Conservation (phyloP, 108 stramenopile species). For the Hondaea fermentalgiana region DNA sequence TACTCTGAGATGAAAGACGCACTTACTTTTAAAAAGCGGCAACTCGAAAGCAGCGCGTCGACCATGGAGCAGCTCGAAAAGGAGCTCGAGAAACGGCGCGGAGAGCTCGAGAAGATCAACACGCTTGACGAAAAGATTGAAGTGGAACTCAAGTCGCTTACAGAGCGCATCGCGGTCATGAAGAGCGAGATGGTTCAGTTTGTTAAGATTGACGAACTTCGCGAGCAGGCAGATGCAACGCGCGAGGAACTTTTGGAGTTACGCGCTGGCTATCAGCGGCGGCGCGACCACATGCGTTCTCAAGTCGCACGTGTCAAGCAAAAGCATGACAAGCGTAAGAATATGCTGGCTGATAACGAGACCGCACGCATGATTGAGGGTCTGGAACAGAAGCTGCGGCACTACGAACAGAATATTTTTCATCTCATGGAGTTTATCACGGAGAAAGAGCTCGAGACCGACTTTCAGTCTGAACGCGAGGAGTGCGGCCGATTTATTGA, state of each 20-base stretch:
- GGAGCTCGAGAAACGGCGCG: slow-evolving; percentile 45
- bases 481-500: slow-evolving; percentile 11
- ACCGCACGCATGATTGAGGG: slow-evolving; percentile 25
- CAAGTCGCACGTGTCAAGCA: slow-evolving; percentile 32
- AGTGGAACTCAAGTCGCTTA: slow-evolving; percentile 39
- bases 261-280: slow-evolving; percentile 23
- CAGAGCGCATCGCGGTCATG: slow-evolving; percentile 43
- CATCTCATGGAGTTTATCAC: slow-evolving; percentile 44
- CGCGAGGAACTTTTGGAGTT: slow-evolving; percentile 33
- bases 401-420: slow-evolving; percentile 53
- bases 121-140: slow-evolving; percentile 42
- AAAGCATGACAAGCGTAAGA: background rate
- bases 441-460: slow-evolving; percentile 49
- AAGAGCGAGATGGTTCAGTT: slow-evolving; percentile 44
- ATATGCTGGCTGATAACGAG: background rate
- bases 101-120: slow-evolving; percentile 51
- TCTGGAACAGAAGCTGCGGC: slow-evolving; percentile 40
- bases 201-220: slow-evolving; percentile 46
- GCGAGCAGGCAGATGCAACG: slow-evolving; percentile 33
- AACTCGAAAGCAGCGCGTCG: slow-evolving; percentile 43
- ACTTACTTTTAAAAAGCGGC: slow-evolving; percentile 41
- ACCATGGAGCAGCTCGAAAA: slow-evolving; percentile 48
- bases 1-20: slow-evolving; percentile 49
- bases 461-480: slow-evolving; percentile 30
- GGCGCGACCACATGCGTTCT: slow-evolving; percentile 38